A percentile compares a stretch with the other conserved stretches of the same genome.
Conservation (phyloP, 225 moss, liverwort and hornwort genomes). For the Takakia lepidozioides region DNA sequence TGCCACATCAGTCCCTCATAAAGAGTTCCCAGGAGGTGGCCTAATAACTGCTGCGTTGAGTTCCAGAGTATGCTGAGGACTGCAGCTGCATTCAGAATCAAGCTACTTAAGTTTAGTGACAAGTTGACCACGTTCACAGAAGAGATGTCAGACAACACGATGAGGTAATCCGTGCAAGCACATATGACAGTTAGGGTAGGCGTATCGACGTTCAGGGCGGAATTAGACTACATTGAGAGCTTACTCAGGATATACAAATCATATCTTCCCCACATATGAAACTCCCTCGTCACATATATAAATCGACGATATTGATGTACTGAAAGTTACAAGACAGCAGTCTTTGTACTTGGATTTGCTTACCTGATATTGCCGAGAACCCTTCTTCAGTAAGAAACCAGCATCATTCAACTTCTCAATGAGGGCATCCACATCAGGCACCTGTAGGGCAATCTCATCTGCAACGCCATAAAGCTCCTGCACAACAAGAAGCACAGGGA, state of each 20-base stretch:
- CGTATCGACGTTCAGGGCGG: neutral
- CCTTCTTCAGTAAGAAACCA: constrained; percentile 91
- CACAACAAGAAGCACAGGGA: too few relatives aligned
- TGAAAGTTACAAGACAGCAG: neutral
- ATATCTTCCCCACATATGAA: neutral
- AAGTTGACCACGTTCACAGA: neutral
- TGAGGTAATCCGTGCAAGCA: neutral
- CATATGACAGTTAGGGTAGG: neutral
- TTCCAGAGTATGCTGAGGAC: constrained; percentile 20
- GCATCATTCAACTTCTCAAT: constrained; percentile 94
- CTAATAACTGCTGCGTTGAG: constrained; percentile 9
- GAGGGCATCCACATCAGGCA: constrained; percentile 77
- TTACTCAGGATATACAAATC: neutral
- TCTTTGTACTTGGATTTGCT: neutral
- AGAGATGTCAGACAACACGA: neutral
- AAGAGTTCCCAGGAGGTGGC: too few relatives aligned
- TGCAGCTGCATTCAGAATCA: constrained; percentile 48
- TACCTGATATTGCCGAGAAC: constrained; percentile 77
- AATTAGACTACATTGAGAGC: neutral
- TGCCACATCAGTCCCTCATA: too few relatives aligned
- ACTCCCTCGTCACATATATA: neutral
- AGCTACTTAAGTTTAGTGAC: neutral
- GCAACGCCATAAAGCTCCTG: constrained; percentile 91
- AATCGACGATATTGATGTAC: neutral
- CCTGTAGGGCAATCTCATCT: constrained; percentile 83